Evolutionary conservation across 768 basidiomycete genomes (phyloP), one percentile per base, ranked within the genome.

Genomic region (Pulveroboletus ravenelii): DNA sequence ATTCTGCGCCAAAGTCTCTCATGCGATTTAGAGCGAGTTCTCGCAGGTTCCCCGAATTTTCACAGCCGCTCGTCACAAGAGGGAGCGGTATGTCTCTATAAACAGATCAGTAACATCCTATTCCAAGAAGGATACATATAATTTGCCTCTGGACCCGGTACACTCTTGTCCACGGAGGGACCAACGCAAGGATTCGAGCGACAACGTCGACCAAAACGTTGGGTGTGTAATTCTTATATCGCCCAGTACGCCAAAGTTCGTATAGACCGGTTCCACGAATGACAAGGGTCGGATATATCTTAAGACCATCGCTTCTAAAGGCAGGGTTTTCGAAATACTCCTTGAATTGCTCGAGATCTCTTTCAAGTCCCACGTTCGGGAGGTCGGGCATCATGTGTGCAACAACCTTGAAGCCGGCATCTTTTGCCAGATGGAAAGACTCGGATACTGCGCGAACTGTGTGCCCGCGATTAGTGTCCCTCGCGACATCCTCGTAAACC

Each of bases 321-420:
- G 89, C 89, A 10, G 96, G 96, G 64, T 96, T 98, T 72, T 99
- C 96, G 61, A 99, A 99, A 68, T 93, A 99, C 66, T 98, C 96
- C 67, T 96, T 94, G 79, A 99, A 99, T 63, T 98, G 96, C 62
- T 93, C 93, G 41, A 99, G 80, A 69, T 99, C 96, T 50, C 96
- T 83, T 72, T 98, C 96, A 52, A 95, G 79, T 31, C 96, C 96
- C 50, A 98, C 91, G 65, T 99, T 99, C 9, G 95, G 95, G 9
- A 98, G 79, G 68, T 99, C 95, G 13, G 94, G 93, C 94, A 99
- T 99, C 96, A 98, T 98, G 66, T 99, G 96, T 17, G 94, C 94
- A 27, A 99, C 96, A 48, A 99, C 94, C 71, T 99, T 99, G 85
- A 96, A 99, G 5, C 96, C 96, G 2, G 95, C 96, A 62, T 99